Evolutionary conservation across 345 rosid species (phyloP), one percentile per base, ranked within the genome.

Genomic region (Stellera chamaejasme): DNA sequence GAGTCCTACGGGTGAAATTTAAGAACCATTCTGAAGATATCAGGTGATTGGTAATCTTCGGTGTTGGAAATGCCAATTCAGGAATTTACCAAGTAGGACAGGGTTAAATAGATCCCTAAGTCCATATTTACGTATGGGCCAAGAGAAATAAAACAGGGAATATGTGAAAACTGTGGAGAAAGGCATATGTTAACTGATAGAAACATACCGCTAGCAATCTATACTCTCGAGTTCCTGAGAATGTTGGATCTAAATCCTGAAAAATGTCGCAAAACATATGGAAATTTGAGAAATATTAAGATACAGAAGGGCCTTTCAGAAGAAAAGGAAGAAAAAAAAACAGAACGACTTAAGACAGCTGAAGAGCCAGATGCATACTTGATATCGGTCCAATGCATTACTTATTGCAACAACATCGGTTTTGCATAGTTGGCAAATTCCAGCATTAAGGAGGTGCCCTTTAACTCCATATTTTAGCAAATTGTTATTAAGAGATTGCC

Each of bases 381-480:
- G 94, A 65, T 93, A 93, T 63, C 73, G 71, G 72, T 93, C 99
- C 52, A 93, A 79, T 2, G 99, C 99, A 72, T 87, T 93, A 13
- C 73, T 75, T 60, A 93, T 81, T 65, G 97, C 81, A 81, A 88
- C 86, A 63, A 78, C 77, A 66, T 93, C 99, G 2, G 81, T 87
- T 75, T 86, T 86, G 84, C 97, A 89, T 55, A 93, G 89, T 63
- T 89, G 96, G 75, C 97, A 89, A 69, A 93, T 61, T 64, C 99
- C 99, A 62, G 99, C 97, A 77, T 80, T 93, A 58, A 93, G 94
- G 71, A 93, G 89, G 76, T 93, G 97, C 15, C 99, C 99, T 75
- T 88, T 89, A 65, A 84, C 98, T 72, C 97, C 97, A 68, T 92
- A 89, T 68, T 89, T 92, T 47, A 93, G 96, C 76, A 93, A 76